Conservation (phyloP, 2,329 filamentous ascomycete genomes). For the Neofusicoccum sp. region DNA sequence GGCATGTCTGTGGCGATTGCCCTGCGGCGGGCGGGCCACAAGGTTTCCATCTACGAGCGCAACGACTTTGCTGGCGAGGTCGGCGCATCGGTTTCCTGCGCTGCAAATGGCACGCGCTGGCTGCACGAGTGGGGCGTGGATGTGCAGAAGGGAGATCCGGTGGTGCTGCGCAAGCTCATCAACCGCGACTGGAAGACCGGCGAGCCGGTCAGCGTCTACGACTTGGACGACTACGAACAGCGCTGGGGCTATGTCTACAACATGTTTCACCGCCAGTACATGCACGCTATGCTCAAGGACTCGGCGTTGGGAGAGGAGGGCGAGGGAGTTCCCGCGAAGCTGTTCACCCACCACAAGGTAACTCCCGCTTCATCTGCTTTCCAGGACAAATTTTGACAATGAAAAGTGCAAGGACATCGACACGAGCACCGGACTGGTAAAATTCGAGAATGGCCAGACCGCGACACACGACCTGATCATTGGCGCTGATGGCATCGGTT, state of each 20-base stretch:
- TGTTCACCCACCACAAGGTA: conserved; percentile 60
- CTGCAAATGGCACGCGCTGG: conserved; percentile 71
- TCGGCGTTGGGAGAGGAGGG: conserved; percentile 57
- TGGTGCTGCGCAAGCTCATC: conserved; percentile 67
- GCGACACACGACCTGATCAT: conserved; percentile 62
- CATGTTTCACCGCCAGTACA: conserved; percentile 71
- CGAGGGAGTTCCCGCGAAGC: conserved; percentile 57
- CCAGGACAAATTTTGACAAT: neutral
- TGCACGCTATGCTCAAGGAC: conserved; percentile 69
- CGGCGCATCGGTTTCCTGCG: conserved; percentile 56
- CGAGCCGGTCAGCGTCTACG: conserved; percentile 65
- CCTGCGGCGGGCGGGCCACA: conserved; percentile 56
- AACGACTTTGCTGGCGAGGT: conserved; percentile 69
- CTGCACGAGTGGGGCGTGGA: conserved; percentile 70
- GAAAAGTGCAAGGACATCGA: conserved; percentile 55
- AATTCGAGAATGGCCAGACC: conserved; percentile 50
- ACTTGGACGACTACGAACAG: conserved; percentile 66
- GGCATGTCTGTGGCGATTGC: conserved; percentile 56
- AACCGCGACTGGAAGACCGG: conserved; percentile 72
- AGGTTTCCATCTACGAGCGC: conserved; percentile 66
- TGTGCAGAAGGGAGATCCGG: conserved; percentile 64
- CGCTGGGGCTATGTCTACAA: conserved; percentile 67
- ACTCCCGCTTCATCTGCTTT: neutral
- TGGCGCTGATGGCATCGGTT: conserved; percentile 70
- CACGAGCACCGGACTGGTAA: conserved; percentile 43